phyloP scores from a whole-genome alignment of 352 stramenopile species.

The Phytophthora kernoviae region DNA sequence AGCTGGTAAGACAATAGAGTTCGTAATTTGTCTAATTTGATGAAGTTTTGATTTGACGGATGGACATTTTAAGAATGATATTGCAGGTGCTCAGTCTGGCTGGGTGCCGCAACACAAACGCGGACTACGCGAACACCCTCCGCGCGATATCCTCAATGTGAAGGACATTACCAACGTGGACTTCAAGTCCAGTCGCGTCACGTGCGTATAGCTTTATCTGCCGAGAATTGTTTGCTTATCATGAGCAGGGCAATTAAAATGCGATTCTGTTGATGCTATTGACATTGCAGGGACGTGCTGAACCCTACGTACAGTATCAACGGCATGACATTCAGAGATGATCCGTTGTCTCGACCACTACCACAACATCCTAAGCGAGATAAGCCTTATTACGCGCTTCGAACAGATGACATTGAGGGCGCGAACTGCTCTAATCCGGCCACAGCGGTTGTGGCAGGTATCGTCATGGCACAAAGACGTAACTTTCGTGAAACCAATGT shows the following conservation, averaged over 20 bases:
- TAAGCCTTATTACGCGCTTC: conserved; percentile 56
- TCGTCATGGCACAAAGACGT: conserved; percentile 60
- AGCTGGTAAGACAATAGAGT: conserved; percentile 32
- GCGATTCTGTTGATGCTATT: neutral
- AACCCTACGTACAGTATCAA: conserved; percentile 81
- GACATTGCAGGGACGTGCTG: conserved; percentile 56
- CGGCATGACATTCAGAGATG: conserved; percentile 57
- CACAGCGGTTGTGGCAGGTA: conserved; percentile 62
- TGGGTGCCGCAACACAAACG: conserved; percentile 66
- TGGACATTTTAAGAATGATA: conserved; percentile 45
- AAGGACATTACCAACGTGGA: conserved; percentile 72
- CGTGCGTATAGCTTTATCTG: conserved; percentile 34
- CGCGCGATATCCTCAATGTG: conserved; percentile 68
- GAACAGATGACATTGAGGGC: conserved; percentile 69
- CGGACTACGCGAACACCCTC: conserved; percentile 50
- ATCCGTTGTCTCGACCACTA: conserved; percentile 52
- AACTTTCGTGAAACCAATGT: conserved; percentile 63
- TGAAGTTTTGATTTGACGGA: neutral
- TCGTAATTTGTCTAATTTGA: neutral
- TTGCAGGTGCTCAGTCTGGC: conserved; percentile 54
- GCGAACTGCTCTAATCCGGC: conserved; percentile 54
- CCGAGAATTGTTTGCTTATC: neutral
- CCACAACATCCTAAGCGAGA: conserved; percentile 52
- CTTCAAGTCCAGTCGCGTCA: conserved; percentile 76
- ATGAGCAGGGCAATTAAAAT: neutral